Base-by-base conservation (phyloP, 2,329 filamentous ascomycete species). In the Pseudogymnoascus pannorum region DNA sequence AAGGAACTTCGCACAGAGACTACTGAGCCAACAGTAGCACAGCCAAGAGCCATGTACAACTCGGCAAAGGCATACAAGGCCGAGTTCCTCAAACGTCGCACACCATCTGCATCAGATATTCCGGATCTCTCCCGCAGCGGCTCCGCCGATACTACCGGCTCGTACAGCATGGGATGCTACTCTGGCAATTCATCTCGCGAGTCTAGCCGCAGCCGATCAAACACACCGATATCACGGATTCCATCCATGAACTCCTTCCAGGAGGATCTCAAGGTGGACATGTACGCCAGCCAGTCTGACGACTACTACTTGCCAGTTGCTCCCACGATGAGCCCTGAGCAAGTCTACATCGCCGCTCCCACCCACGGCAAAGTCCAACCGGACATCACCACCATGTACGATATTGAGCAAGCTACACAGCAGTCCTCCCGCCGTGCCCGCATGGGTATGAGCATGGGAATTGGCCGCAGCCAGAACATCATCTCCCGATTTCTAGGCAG, bases 31-130 rank as follows among this genome's bases (percentile, higher is more conserved):
- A 61, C 66, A 68, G 18, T 64, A 64, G 8, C 62, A 65, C 22
- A 68, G 62, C 60, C 65, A 66, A 62, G 68, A 68, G 64, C 69
- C 22, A 54, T 54, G 35, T 61, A 58, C 59, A 35, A 58, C 26
- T 61, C 44, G 4, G 29, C 31, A 51, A 35, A 61, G 20, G 66
- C 65, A 58, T 66, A 12, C 63, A 67, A 59, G 62, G 60, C 33
- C 67, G 65, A 54, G 57, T 33, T 38, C 61, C 14, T 59, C 54
- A 14, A 60, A 31, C 42, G 12, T 26, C 42, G 58, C 58, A 57
- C 73, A 51, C 74, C 74, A 9, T 70, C 70, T 9, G 67, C 70
- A 3, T 67, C 67, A n/a, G 72, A 74, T 44, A 66, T 74, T 20
- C 73, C 74, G 8, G 68, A 62, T 57, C 71, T 75, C 26, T 67